Base-by-base conservation (phyloP, 2,329 filamentous ascomycete species). In the Emmonsia crescens region DNA sequence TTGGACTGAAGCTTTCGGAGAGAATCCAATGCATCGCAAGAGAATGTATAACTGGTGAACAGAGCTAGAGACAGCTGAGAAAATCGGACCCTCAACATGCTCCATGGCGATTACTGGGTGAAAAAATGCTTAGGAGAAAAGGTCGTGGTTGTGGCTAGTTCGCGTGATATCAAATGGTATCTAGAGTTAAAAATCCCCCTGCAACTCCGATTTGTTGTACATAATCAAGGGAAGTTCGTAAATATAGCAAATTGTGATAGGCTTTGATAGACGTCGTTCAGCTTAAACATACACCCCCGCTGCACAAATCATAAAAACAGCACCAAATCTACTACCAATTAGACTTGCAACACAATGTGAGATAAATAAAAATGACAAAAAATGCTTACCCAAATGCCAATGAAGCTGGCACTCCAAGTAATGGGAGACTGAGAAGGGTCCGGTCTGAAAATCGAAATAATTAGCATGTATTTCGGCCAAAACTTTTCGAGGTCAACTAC, bases 261-360 rank as follows among this genome's bases (percentile, higher is more conserved):
- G 49, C 38, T 49, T 51, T 38, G 42, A 49, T 24, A 24, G 21
- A 38, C 16, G 51, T 21, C n/a, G 29, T 27, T 46, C 19, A 64
- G 64, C 58, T 78, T 85, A 99, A 76, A 99, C 91, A 86, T 99
- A 97, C 73, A 99, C 94, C 75, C 94, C 94, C 74, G 94, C 94
- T 64, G 92, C 94, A 78, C 94, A 99, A 78, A 99, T 97, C 88
- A 96, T 96, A 79, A 94, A 96, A 54, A 99, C 91, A 58, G 93
- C 88, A 69, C 94, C 94, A 76, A 96, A 89, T 58, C 93, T 96
- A 72, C 12, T 29, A 33, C 24, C 19, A 46, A 31, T 65, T 48
- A 64, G 38, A 62, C 51, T 40, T 24, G 59, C 66, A 62, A 68
- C 49, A 64, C 48, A 56, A 5, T 12, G 3, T 29, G 54, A 44